Percentiles rank a stretch among this genome's conserved stretches.
phyloP scores from a whole-genome alignment of 2,329 filamentous ascomycete species.

The Xylaria sp. region DNA sequence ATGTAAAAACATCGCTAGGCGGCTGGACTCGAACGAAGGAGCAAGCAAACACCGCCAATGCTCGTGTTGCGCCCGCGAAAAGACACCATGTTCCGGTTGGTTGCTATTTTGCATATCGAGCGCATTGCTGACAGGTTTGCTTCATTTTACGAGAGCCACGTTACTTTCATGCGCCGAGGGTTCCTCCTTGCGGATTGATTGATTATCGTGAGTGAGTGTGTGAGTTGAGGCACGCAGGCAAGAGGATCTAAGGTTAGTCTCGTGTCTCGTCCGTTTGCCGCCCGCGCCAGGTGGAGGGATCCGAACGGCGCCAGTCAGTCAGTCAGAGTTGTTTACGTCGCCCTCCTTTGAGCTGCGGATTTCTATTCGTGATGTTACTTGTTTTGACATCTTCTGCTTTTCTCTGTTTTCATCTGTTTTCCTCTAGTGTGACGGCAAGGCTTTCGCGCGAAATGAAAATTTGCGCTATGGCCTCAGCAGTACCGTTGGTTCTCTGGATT shows the following conservation, averaged over 20 bases:
- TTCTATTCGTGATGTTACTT: background rate
- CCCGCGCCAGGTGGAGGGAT: too few relatives aligned
- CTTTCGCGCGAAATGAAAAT: background rate
- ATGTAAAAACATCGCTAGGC: background rate
- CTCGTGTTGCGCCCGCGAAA: background rate
- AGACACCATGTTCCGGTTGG: background rate
- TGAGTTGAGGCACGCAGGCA: too few relatives aligned
- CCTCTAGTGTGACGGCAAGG: background rate
- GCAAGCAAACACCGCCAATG: background rate
- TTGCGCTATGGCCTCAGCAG: background rate
- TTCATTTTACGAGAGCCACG: background rate
- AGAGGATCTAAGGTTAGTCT: too few relatives aligned
- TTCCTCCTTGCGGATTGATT: too few relatives aligned
- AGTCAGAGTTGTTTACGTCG: too few relatives aligned
- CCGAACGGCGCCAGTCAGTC: background rate
- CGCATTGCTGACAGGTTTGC: background rate
- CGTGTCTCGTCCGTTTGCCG: too few relatives aligned
- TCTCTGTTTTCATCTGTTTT: too few relatives aligned
- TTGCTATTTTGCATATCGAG: background rate
- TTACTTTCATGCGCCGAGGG: background rate
- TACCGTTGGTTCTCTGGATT: background rate
- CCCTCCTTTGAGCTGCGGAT: too few relatives aligned
- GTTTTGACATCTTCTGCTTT: background rate
- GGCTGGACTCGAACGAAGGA: too few relatives aligned
- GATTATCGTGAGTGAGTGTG: too few relatives aligned